These are phyloP conservation scores for Alnus rubra DNA, from an alignment of 306 rosid species.

Conservation along the genomic window DNA sequence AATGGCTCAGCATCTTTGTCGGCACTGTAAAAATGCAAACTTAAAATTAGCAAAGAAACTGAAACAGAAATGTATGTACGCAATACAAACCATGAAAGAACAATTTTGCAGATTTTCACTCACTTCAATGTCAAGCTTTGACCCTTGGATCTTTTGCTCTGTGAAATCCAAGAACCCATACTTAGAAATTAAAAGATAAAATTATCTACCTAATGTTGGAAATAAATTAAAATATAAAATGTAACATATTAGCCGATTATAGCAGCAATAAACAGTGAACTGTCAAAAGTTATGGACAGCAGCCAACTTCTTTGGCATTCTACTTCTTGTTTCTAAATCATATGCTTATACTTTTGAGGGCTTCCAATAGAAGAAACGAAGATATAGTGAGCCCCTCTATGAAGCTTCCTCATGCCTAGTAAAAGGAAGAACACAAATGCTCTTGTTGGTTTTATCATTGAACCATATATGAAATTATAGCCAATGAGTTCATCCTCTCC, in stretches of 20 bases:
- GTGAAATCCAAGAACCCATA: constrained; percentile 44
- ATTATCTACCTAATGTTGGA: constrained; percentile 8
- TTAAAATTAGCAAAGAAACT: constrained; percentile 25
- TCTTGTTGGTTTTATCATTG: too few species aligned
- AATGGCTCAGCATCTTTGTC: constrained; percentile 19
- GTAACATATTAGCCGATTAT: constrained; percentile 15
- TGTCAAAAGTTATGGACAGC: not conserved
- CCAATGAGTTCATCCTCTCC: too few species aligned
- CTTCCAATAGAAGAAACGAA: too few species aligned
- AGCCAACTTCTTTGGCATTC: too few species aligned
- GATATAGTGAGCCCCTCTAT: too few species aligned
- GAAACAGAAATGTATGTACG: constrained; percentile 6
- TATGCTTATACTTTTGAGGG: too few species aligned
- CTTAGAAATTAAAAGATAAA: constrained; percentile 22
- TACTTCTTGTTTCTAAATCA: too few species aligned
- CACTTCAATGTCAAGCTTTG: constrained; percentile 48
- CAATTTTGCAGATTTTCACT: constrained; percentile 39
- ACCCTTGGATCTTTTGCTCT: constrained; percentile 39
- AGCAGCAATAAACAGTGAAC: not conserved
- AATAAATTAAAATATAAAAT: not conserved
- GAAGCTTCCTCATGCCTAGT: not conserved
- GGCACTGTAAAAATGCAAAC: constrained; percentile 41
- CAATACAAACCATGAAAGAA: constrained; percentile 19
- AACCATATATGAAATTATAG: too few species aligned
- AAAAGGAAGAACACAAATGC: too few species aligned